These are phyloP conservation scores for Schizophyllum commune DNA, from an alignment of 1,284 basidiomycete species.

Conservation along the genomic window DNA sequence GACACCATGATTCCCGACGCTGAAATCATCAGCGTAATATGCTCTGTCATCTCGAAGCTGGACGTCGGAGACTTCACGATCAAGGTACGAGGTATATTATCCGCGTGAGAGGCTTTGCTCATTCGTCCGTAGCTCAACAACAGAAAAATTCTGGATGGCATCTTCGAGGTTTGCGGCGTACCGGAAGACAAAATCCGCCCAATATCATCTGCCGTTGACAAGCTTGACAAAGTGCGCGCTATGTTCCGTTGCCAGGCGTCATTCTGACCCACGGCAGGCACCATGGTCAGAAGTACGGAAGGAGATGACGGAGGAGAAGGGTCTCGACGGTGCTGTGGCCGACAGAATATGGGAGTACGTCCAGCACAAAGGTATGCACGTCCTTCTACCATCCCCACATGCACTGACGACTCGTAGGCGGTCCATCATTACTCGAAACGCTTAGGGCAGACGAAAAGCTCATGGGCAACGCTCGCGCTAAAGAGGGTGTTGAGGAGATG, in stretches of 20 bases:
- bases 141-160: conserved; percentile 94
- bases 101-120: background rate
- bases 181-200: conserved; percentile 84
- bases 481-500: conserved; percentile 91
- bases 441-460: conserved; percentile 67
- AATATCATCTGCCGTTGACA: conserved; percentile 98
- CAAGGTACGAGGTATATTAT: conserved; percentile 52
- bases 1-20: conserved; percentile 98
- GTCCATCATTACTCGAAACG: conserved; percentile 69
- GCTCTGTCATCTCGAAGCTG: conserved; percentile 76
- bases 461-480: conserved; percentile 67
- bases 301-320: conserved; percentile 97
- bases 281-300: conserved; percentile 91
- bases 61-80: conserved; percentile 92
- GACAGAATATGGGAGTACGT: conserved; percentile 98
- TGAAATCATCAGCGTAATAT: conserved; percentile 81
- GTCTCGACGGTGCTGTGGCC: conserved; percentile 75
- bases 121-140: conserved; percentile 69
- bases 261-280: conserved; percentile 32
- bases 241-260: background rate
- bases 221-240: conserved; percentile 83
- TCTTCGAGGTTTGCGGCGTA: conserved; percentile 96
- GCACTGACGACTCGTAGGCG: conserved; percentile 39
- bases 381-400: background rate
- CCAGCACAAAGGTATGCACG: conserved; percentile 73